These are phyloP conservation scores for Plantago ovata DNA, from an alignment of 257 asterid species.

Conservation along the genomic window DNA sequence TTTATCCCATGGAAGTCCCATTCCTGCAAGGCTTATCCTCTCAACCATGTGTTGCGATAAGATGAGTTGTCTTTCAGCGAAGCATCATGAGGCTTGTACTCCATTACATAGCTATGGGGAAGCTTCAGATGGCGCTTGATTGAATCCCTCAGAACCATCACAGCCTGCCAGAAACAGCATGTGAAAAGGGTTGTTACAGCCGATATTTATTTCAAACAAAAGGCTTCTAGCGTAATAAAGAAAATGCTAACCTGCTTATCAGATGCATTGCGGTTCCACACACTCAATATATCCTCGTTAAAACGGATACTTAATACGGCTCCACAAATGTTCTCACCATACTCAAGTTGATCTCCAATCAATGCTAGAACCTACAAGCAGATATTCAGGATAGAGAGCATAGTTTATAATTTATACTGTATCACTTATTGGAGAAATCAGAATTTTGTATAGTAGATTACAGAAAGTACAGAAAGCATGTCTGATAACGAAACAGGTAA, in stretches of 20 bases:
- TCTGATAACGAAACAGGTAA: no score
- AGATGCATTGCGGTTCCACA: constrained; percentile 96
- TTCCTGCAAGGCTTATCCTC: constrained; percentile 44
- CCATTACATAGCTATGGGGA: constrained; percentile 87
- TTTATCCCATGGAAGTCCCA: no score
- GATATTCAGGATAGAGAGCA: constrained; percentile 1
- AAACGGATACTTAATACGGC: constrained; percentile 91
- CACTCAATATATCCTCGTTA: constrained; percentile 93
- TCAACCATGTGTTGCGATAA: constrained; percentile 93
- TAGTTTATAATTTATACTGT: no score
- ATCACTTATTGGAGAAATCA: not conserved
- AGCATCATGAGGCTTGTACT: constrained; percentile 95
- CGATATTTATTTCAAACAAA: not conserved
- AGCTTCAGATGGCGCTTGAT: constrained; percentile 89
- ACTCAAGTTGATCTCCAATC: constrained; percentile 90
- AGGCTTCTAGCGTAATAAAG: not conserved
- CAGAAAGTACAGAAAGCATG: not conserved
- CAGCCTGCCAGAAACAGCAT: constrained; percentile 47
- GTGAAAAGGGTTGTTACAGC: constrained; percentile 1
- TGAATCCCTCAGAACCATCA: constrained; percentile 88
- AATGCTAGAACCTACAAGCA: constrained; percentile 76
- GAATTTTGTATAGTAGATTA: no score
- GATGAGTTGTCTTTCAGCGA: constrained; percentile 94
- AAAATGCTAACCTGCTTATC: constrained; percentile 72
- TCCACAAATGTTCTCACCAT: constrained; percentile 86